A percentile compares a stretch with the other conserved stretches of the same genome.
These are phyloP conservation scores for Penicillium egyptiacum DNA, from an alignment of 495 filamentous ascomycete genomes.

Conservation along the genomic window DNA sequence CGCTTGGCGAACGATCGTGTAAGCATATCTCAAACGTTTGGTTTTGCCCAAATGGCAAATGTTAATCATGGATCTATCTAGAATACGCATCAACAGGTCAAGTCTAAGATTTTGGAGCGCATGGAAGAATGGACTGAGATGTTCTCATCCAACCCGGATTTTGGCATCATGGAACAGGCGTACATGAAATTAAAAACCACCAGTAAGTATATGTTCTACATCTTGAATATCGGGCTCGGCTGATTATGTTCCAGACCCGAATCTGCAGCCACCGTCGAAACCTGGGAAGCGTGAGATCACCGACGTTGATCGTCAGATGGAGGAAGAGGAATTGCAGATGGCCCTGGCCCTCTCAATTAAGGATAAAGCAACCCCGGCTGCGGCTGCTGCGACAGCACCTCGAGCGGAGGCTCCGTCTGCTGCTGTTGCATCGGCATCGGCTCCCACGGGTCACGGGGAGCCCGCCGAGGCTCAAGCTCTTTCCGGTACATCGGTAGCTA, in stretches of 20 bases:
- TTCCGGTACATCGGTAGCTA: conserved; percentile 88
- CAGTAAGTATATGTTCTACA: conserved; percentile 45
- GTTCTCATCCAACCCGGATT: conserved; percentile 85
- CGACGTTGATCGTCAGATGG: conserved; percentile 85
- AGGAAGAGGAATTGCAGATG: conserved; percentile 97
- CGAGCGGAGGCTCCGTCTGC: conserved; percentile 31
- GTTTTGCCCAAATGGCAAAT: neutral
- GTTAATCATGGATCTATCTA: conserved; percentile 25
- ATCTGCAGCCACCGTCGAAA: conserved; percentile 86
- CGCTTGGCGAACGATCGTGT: conserved; percentile 85
- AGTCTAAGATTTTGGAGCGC: conserved; percentile 92
- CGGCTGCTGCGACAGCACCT: conserved; percentile 13
- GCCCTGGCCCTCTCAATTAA: conserved; percentile 88
- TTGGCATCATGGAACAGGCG: conserved; percentile 97
- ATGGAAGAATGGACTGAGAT: conserved; percentile 96
- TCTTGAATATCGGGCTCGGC: neutral
- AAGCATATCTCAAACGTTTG: conserved; percentile 12
- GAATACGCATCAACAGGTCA: conserved; percentile 95
- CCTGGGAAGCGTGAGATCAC: conserved; percentile 90
- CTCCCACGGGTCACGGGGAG: conserved; percentile 43
- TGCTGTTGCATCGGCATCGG: conserved; percentile 27
- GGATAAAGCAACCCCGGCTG: conserved; percentile 52
- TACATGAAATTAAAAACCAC: conserved; percentile 83
- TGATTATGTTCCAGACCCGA: conserved; percentile 63
- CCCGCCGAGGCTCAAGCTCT: conserved; percentile 48